These are phyloP conservation scores for Craspedostauros australis DNA, from an alignment of 108 stramenopile genomes.

Conservation along the genomic window DNA sequence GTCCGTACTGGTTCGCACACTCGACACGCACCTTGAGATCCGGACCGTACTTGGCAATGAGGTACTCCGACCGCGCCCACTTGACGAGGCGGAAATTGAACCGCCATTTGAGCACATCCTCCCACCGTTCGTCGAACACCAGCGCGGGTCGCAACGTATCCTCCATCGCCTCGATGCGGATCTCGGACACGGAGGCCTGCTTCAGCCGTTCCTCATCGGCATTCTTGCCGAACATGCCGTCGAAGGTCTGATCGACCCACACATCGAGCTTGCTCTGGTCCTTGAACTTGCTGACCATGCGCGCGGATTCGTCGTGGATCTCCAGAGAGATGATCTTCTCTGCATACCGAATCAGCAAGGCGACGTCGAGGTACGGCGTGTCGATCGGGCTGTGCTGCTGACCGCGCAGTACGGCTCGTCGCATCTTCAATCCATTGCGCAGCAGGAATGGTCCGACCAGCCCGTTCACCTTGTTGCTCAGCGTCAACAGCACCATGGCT, in stretches of 20 bases:
- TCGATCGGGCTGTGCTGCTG: neutral
- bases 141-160: conserved; percentile 56
- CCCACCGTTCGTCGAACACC: conserved; percentile 40
- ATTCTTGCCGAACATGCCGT: conserved; percentile 25
- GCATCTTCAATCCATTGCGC: conserved; percentile 8
- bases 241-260: conserved; percentile 26
- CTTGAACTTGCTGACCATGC: conserved; percentile 10
- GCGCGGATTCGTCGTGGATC: conserved; percentile 38
- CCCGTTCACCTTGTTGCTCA: conserved; percentile 20
- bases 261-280: conserved; percentile 14
- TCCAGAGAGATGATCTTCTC: conserved; percentile 48
- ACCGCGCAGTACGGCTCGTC: conserved; percentile 7
- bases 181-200: neutral
- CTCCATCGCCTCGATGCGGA: conserved; percentile 40
- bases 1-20: neutral
- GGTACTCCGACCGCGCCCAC: conserved; percentile 66
- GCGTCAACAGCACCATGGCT: conserved; percentile 28
- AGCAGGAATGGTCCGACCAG: conserved; percentile 20
- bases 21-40: conserved; percentile 18
- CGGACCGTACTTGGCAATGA: conserved; percentile 58
- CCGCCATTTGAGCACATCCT: conserved; percentile 37
- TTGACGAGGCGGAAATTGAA: conserved; percentile 51
- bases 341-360: conserved; percentile 37
- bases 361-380: conserved; percentile 10
- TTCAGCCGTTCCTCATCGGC: conserved; percentile 9